Evolutionary conservation across 1,139 yeast genomes (phyloP).

Genomic region (Diutina scorzettiae): DNA sequence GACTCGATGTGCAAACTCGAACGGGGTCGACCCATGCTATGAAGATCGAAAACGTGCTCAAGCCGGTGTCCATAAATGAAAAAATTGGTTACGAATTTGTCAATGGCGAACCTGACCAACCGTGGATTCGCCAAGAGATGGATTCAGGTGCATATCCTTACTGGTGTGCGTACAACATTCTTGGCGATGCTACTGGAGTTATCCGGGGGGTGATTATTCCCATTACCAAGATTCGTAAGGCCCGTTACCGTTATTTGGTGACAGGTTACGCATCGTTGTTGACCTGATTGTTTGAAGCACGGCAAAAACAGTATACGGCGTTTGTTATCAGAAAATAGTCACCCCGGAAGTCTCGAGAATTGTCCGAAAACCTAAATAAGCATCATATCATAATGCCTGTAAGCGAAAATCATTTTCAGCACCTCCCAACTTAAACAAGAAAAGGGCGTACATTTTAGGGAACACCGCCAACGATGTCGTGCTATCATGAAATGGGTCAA

Average conservation of each 20-base stretch:
- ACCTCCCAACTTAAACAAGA: too few relatives aligned
- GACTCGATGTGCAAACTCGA: neutral
- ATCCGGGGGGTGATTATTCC: neutral
- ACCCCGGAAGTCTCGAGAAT: too few relatives aligned
- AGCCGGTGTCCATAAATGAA: neutral
- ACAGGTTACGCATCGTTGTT: too few relatives aligned
- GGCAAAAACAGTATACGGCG: too few relatives aligned
- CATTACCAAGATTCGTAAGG: neutral
- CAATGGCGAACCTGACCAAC: neutral
- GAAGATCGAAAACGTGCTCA: neutral
- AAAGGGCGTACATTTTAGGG: too few relatives aligned
- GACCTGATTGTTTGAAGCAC: too few relatives aligned
- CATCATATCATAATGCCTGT: too few relatives aligned
- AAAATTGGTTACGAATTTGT: neutral
- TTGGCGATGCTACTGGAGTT: neutral
- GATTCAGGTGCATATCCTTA: neutral
- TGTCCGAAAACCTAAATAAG: too few relatives aligned
- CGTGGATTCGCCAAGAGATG: neutral
- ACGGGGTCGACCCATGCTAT: neutral
- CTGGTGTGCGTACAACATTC: neutral
- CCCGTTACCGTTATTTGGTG: neutral
- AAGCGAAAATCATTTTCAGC: too few relatives aligned
- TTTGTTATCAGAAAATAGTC: too few relatives aligned
- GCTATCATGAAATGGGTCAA: too few relatives aligned
- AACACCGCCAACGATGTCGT: too few relatives aligned